Base-by-base conservation (phyloP, 139 green algal species). In the Closterium sp. region DNA sequence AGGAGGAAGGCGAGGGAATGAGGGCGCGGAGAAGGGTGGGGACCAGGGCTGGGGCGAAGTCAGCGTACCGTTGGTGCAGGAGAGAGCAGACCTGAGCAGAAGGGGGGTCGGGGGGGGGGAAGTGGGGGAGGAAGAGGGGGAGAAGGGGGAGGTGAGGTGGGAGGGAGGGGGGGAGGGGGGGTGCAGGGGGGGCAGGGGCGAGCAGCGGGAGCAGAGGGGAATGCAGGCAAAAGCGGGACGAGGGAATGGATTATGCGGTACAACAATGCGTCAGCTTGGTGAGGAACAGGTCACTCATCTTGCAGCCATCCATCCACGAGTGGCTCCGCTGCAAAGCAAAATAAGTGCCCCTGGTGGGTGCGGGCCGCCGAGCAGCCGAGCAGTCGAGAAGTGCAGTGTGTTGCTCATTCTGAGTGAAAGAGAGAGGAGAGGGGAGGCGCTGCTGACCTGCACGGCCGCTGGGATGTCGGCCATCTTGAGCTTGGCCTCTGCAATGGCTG, bases 21-120 rank as follows among this genome's bases (percentile, higher is more conserved):
- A 95, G 91, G 25, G 89, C 76, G 85, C 93, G 95, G 33, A 92
- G 64, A 38, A 98, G 91, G 28, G 93, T 86, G 21, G 90, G 32
- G 66, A 95, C 85, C 7, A 98, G 88, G 55, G 92, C 90, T 9
- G 55, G 19, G 0, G 87, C 55, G 90, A 98, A 98, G 30, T 98
- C 97, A 5, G 93, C 87, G 90, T 98, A 99, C 23, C 96, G 94
- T 84, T 97, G 95, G 92, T 99, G 97, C 84, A 99, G 94, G 32
- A 94, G 81, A 33, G 94, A 97, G 94, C 95, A 97, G n/a, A 98
- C 93, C 90, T 97, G 91, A 25, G 55, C 23, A 28, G 55, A 76
- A 30, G 34, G 8, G 33, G 66, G 19, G 84, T 34, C 19, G 25
- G 33, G 33, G 23, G 33, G 25, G 33, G 84, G 84, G 84, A 19